Percentiles rank a stretch among this genome's conserved stretches.
phyloP scores from a whole-genome alignment of 768 basidiomycete genomes.

The Gyrodon lividus region DNA sequence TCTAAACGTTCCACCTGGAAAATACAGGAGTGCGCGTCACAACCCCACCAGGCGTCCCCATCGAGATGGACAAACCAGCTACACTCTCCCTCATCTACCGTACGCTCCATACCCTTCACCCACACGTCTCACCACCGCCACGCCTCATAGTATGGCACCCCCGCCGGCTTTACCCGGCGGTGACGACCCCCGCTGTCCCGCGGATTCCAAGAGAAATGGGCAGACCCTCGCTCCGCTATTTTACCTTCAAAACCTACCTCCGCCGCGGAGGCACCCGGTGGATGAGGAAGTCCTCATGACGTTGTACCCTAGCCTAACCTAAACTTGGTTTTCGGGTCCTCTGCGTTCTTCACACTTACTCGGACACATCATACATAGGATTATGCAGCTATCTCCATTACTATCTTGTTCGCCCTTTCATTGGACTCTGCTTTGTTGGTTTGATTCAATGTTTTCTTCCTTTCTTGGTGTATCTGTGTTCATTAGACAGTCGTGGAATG shows the following conservation, averaged over 20 bases:
- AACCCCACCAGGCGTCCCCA: slow-evolving; percentile 42
- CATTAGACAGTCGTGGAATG: slow-evolving; percentile 19
- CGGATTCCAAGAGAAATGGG: slow-evolving; percentile 17
- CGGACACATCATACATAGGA: slow-evolving; percentile 6
- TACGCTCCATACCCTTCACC: slow-evolving; percentile 34
- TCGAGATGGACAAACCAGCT: slow-evolving; percentile 24
- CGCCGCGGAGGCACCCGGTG: slow-evolving; percentile 62
- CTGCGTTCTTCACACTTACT: slow-evolving; percentile 9
- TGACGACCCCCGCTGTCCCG: neutral
- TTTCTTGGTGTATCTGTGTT: slow-evolving; percentile 22
- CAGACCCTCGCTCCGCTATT: slow-evolving; percentile 58
- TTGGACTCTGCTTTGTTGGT: slow-evolving; percentile 6
- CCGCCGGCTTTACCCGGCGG: neutral
- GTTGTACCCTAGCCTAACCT: slow-evolving; percentile 38
- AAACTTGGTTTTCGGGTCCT: slow-evolving; percentile 19
- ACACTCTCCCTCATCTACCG: slow-evolving; percentile 20
- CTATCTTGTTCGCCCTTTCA: slow-evolving; percentile 6
- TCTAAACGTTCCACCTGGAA: slow-evolving; percentile 56
- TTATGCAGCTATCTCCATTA: slow-evolving; percentile 7
- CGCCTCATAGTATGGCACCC: slow-evolving; percentile 3
- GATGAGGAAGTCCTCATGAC: slow-evolving; percentile 72
- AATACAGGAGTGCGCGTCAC: slow-evolving; percentile 65
- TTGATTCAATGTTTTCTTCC: slow-evolving; percentile 4
- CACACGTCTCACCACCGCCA: slow-evolving; percentile 14
- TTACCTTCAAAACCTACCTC: slow-evolving; percentile 59